Evolutionary conservation across 208 protist species (phyloP).

Genomic region (Leishmania major): DNA sequence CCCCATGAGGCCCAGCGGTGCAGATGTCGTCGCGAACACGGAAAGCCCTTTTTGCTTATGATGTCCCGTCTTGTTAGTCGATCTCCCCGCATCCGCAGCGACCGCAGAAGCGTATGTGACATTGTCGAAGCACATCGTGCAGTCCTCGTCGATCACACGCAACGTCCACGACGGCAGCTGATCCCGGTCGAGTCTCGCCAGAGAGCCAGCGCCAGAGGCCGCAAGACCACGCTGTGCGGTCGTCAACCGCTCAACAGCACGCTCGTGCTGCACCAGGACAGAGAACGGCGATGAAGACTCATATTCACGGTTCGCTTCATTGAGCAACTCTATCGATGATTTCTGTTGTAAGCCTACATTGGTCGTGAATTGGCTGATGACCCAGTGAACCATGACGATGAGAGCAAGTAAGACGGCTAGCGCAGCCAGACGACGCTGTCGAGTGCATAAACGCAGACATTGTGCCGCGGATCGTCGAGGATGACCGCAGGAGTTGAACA

Average conservation of each 20-base stretch:
- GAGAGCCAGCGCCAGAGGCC: accelerated
- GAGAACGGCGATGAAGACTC: background rate
- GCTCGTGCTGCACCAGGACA: background rate
- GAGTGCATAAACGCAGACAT: background rate
- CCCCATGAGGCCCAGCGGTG: conserved; percentile 19
- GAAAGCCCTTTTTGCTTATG: background rate
- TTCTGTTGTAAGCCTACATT: background rate
- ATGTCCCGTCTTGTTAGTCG: background rate
- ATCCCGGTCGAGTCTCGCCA: background rate
- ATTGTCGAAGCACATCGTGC: conserved; percentile 8
- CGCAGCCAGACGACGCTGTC: background rate
- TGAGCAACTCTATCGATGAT: accelerated
- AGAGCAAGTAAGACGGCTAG: background rate
- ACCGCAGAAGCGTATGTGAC: background rate
- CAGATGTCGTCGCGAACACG: conserved; percentile 5
- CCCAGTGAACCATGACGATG: background rate
- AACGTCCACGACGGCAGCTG: conserved; percentile 5
- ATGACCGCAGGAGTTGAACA: background rate
- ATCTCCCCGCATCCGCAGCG: background rate
- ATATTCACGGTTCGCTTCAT: background rate
- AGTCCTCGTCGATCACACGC: conserved; percentile 1
- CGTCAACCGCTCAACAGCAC: background rate
- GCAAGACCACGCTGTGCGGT: background rate
- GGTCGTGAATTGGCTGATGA: background rate
- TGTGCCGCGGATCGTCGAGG: background rate